Conservation (phyloP, 306 rosid genomes). For the Crataegus laevigata region DNA sequence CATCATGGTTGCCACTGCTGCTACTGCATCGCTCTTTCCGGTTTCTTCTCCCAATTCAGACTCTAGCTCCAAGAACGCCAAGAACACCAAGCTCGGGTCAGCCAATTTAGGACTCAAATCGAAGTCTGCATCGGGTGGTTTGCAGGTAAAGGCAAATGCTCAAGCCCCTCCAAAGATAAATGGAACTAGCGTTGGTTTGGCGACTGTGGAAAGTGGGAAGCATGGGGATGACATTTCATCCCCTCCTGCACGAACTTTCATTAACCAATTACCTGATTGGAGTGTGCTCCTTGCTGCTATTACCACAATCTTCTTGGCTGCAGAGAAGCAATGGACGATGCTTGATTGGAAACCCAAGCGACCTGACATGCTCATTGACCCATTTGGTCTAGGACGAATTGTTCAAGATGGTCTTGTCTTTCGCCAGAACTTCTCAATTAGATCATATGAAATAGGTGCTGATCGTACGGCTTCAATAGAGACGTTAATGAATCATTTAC, state of each 20-base stretch:
- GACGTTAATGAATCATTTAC: constrained; percentile 95
- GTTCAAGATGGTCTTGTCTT: constrained; percentile 96
- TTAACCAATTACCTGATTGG: constrained; percentile 97
- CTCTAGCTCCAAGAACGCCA: constrained; percentile 34
- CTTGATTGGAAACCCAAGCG: constrained; percentile 99
- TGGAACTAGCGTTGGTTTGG: constrained; percentile 56
- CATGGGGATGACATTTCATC: constrained; percentile 51
- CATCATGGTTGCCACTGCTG: constrained; percentile 92
- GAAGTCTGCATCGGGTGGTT: constrained; percentile 48
- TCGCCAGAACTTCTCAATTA: constrained; percentile 84
- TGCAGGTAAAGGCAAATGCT: constrained; percentile 82
- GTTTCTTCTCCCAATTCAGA: constrained; percentile 49
- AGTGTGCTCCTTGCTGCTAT: constrained; percentile 99
- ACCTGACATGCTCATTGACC: constrained; percentile 82
- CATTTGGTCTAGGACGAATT: constrained; percentile 86
- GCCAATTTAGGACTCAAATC: constrained; percentile 45
- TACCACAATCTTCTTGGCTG: constrained; percentile 95
- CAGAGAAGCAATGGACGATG: constrained; percentile 99
- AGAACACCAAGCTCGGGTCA: constrained; percentile 40
- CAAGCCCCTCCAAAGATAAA: constrained; percentile 89
- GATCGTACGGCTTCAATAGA: constrained; percentile 98
- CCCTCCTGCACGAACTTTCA: constrained; percentile 76
- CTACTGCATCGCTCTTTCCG: constrained; percentile 65
- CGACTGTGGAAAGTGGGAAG: constrained; percentile 46
- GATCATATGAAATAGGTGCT: constrained; percentile 99